A percentile compares a stretch with the other conserved stretches of the same genome.
Evolutionary conservation across 2,329 filamentous ascomycete genomes (phyloP).

Genomic region (Colletotrichum tabaci): DNA sequence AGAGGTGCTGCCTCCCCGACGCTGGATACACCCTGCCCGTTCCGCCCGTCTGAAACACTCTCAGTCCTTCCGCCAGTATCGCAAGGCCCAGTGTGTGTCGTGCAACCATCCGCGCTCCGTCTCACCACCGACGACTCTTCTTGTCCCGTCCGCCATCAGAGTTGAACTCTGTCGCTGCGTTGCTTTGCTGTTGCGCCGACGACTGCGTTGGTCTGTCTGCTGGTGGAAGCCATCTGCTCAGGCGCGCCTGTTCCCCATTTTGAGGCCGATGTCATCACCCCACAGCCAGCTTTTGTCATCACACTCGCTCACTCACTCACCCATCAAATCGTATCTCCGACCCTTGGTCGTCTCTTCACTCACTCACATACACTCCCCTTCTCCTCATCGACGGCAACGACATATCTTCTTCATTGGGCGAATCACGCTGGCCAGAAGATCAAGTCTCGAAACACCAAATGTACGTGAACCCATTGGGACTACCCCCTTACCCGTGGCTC

Average conservation of each 20-base stretch:
- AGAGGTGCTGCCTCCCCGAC: slow-evolving; percentile 36
- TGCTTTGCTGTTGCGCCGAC: slow-evolving; percentile 24
- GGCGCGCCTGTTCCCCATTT: slow-evolving; percentile 10
- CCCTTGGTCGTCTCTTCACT: slow-evolving; percentile 12
- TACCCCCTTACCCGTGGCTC: slow-evolving; percentile 52
- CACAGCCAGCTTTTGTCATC: slow-evolving; percentile 13
- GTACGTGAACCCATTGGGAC: slow-evolving; percentile 57
- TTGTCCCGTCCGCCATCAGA: slow-evolving; percentile 25
- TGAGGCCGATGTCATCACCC: slow-evolving; percentile 34
- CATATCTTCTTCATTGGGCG: slow-evolving; percentile 38
- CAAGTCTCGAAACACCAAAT: slow-evolving; percentile 58
- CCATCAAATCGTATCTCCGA: slow-evolving; percentile 4
- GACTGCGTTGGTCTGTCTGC: slow-evolving; percentile 12
- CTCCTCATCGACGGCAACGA: slow-evolving; percentile 24
- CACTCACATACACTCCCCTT: too few species aligned
- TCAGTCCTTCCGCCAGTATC: slow-evolving; percentile 41
- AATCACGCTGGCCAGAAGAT: slow-evolving; percentile 46
- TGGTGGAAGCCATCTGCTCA: slow-evolving; percentile 15
- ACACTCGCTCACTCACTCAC: slow-evolving; percentile 13
- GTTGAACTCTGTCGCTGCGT: slow-evolving; percentile 22
- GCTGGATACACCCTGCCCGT: slow-evolving; percentile 45
- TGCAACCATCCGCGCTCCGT: slow-evolving; percentile 38
- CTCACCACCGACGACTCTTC: slow-evolving; percentile 30
- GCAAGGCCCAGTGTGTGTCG: slow-evolving; percentile 39
- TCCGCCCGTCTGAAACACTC: slow-evolving; percentile 60